Evolutionary conservation across 495 filamentous ascomycete species (phyloP).

Genomic region (Trichodelitschia bisporula): DNA sequence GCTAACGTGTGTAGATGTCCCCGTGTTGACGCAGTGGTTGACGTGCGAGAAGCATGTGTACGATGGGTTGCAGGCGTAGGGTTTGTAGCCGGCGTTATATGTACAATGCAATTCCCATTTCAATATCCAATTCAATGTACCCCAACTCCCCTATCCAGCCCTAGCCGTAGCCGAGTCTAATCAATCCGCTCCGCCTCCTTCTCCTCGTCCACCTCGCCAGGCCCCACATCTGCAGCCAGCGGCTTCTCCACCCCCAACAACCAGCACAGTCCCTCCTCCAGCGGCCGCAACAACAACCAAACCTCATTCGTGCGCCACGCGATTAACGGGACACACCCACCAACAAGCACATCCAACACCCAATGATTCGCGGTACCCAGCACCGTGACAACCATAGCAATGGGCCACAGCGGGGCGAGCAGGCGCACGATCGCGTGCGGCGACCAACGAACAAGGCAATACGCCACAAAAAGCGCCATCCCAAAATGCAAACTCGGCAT

Average conservation of each 20-base stretch:
- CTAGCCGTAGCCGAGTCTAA: no score
- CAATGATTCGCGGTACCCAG: conserved; percentile 6
- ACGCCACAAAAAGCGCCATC: conserved; percentile 3
- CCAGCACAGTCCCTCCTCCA: conserved; percentile 6
- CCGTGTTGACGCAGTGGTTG: no score
- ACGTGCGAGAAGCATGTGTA: no score
- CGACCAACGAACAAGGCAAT: conserved; percentile 2
- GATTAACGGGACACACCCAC: conserved; percentile 1
- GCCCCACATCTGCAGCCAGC: neutral
- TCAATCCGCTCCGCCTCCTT: no score
- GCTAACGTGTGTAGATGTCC: no score
- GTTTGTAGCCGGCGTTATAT: no score
- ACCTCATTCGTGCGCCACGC: conserved; percentile 3
- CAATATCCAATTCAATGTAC: no score
- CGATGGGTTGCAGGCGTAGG: no score
- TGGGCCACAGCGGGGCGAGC: conserved; percentile 4
- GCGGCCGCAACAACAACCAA: neutral
- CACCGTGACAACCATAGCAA: conserved; percentile 4
- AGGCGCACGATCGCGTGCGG: conserved; percentile 2
- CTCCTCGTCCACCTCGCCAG: no score
- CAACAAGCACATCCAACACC: conserved; percentile 5
- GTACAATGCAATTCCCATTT: no score
- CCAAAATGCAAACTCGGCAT: conserved; percentile 7
- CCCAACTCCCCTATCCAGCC: no score
- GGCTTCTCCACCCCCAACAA: conserved; percentile 3